These are phyloP conservation scores for Pelargonium myrrhifolium DNA, from an alignment of 441 rosid genomes.

Conservation along the genomic window DNA sequence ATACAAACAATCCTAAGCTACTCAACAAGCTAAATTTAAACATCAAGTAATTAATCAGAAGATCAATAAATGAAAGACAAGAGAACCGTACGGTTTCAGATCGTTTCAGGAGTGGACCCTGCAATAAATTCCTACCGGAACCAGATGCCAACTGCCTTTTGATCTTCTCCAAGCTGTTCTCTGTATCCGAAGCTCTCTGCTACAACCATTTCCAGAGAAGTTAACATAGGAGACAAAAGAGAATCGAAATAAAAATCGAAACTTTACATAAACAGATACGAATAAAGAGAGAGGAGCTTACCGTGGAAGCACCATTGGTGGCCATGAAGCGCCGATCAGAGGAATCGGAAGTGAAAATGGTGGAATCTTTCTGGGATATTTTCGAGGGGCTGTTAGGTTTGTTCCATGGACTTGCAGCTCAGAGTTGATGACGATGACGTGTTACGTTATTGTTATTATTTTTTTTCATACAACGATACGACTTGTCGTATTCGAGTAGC, in stretches of 20 bases:
- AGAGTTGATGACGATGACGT: background rate
- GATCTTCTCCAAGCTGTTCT: constrained; percentile 86
- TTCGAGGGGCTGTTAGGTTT: constrained; percentile 1
- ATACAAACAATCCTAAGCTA: no score
- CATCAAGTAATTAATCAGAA: background rate
- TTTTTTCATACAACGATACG: no score
- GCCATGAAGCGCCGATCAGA: background rate
- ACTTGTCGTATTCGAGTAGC: no score
- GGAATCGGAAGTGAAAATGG: background rate
- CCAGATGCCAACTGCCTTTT: constrained; percentile 90
- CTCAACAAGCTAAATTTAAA: background rate
- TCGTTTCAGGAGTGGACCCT: constrained; percentile 93
- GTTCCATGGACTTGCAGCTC: constrained; percentile 2
- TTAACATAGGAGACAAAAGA: no score
- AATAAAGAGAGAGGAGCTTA: background rate
- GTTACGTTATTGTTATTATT: no score
- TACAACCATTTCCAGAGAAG: constrained; percentile 14
- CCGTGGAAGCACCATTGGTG: constrained; percentile 1
- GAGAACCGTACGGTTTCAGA: constrained; percentile 69
- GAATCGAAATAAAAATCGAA: constrained; percentile 10
- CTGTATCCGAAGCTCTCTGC: constrained; percentile 51
- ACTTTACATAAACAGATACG: background rate
- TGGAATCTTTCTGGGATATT: background rate
- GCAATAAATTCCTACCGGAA: constrained; percentile 77
- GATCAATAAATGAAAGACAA: constrained; percentile 8